These are phyloP conservation scores for Rubus parviflorus DNA, from an alignment of 306 rosid genomes.

Conservation along the genomic window DNA sequence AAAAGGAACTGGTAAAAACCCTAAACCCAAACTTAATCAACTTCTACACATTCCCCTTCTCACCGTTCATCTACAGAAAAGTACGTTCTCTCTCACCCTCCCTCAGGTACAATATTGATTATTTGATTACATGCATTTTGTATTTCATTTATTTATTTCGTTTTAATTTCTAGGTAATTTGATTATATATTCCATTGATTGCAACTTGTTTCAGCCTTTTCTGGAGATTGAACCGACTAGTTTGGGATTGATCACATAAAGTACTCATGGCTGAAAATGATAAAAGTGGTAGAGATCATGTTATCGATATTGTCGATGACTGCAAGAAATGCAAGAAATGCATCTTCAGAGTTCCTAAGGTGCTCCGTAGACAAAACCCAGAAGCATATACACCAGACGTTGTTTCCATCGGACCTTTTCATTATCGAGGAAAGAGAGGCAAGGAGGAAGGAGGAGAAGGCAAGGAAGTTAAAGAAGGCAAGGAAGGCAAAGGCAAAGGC, in stretches of 20 bases:
- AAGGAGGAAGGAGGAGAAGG: not conserved
- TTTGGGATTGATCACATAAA: not conserved
- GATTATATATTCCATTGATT: not conserved
- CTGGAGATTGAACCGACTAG: not conserved
- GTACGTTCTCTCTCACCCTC: too few relatives aligned
- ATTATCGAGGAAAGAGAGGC: not conserved
- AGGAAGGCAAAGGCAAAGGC: not conserved
- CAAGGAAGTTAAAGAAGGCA: not conserved
- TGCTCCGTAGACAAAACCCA: slow-evolving; percentile 2
- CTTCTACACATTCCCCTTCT: too few relatives aligned
- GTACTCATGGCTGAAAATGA: not conserved
- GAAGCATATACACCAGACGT: slow-evolving; percentile 3
- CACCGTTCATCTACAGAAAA: too few relatives aligned
- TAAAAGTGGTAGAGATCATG: not conserved
- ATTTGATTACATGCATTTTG: too few relatives aligned
- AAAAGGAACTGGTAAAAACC: too few relatives aligned
- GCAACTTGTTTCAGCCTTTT: not conserved
- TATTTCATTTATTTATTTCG: too few relatives aligned
- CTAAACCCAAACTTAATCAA: too few relatives aligned
- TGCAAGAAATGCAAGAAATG: not conserved
- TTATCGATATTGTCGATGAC: not conserved
- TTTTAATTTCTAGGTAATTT: not conserved
- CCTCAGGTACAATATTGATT: too few relatives aligned
- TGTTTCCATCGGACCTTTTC: slow-evolving; percentile 26
- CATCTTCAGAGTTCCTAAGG: slow-evolving; percentile 20